Evolutionary conservation across 192 early-diverging fungal species (phyloP).

Genomic region (Backusella westeae): DNA sequence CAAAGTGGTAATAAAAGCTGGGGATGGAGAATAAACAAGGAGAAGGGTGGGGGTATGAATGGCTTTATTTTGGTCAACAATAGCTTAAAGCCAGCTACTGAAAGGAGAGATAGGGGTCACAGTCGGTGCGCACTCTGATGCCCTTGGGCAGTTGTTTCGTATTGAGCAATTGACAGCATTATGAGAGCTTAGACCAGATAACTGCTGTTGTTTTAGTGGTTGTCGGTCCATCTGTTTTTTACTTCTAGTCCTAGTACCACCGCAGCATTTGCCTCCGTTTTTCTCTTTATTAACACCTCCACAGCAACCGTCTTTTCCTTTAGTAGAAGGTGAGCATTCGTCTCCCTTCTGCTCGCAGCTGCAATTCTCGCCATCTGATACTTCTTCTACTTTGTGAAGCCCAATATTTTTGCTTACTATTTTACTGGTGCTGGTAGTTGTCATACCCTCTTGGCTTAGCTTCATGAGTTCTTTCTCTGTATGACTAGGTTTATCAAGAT

Average conservation of each 20-base stretch:
- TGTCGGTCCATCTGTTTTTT: neutral
- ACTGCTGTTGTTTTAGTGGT: neutral
- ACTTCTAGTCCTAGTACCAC: neutral
- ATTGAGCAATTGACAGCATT: conserved; percentile 2
- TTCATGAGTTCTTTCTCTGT: conserved; percentile 11
- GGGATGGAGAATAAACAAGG: neutral
- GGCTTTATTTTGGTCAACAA: neutral
- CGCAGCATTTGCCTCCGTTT: conserved; percentile 10
- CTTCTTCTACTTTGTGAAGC: neutral
- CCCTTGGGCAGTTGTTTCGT: neutral
- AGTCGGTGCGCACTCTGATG: neutral
- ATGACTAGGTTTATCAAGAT: conserved; percentile 11
- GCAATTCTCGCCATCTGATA: neutral
- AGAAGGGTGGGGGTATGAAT: neutral
- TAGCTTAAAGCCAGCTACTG: neutral
- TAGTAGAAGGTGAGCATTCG: neutral
- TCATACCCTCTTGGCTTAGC: neutral
- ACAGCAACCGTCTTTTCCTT: conserved; percentile 8
- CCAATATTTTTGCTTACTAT: neutral
- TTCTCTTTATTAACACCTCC: conserved; percentile 19
- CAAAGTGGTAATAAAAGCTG: neutral
- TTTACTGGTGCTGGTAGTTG: neutral
- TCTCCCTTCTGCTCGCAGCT: neutral
- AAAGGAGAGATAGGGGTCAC: neutral
- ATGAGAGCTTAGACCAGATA: neutral